phyloP scores from a whole-genome alignment of 2,329 filamentous ascomycete genomes.

The Fusarium sp. region DNA sequence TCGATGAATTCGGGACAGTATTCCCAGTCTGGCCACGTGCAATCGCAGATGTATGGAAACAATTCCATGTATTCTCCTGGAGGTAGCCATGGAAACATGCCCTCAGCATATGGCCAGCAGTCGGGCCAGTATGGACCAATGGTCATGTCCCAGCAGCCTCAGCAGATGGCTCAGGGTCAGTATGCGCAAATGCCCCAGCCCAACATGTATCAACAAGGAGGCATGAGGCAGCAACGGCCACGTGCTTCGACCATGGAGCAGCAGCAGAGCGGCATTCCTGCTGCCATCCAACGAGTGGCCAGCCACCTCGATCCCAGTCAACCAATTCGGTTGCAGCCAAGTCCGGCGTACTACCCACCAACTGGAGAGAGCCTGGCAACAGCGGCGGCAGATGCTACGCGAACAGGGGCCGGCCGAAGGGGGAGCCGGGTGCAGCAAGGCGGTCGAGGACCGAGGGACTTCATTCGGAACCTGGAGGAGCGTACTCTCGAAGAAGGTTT shows the following conservation, averaged over 20 bases:
- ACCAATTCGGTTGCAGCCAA: slow-evolving; percentile 93
- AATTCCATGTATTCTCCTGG: slow-evolving; percentile 81
- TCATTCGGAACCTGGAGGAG: slow-evolving; percentile 95
- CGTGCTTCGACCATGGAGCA: slow-evolving; percentile 97
- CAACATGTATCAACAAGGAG: slow-evolving; percentile 71
- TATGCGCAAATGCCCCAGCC: slow-evolving; percentile 67
- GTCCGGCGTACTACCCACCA: slow-evolving; percentile 96
- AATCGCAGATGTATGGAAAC: slow-evolving; percentile 81
- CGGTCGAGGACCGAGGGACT: slow-evolving; percentile 78
- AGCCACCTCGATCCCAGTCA: slow-evolving; percentile 95
- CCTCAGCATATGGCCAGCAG: slow-evolving; percentile 83
- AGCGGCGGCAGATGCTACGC: slow-evolving; percentile 65
- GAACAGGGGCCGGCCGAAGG: slow-evolving; percentile 72
- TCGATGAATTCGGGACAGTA: slow-evolving; percentile 61
- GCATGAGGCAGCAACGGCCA: slow-evolving; percentile 79
- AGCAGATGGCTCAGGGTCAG: slow-evolving; percentile 73
- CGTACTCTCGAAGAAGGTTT: slow-evolving; percentile 94
- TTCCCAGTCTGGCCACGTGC: slow-evolving; percentile 56
- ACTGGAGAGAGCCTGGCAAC: slow-evolving; percentile 80
- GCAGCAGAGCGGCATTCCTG: slow-evolving; percentile 90
- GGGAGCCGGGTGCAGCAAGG: slow-evolving; percentile 77
- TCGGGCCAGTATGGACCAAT: slow-evolving; percentile 78
- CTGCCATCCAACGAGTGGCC: slow-evolving; percentile 91
- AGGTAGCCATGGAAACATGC: slow-evolving; percentile 57
- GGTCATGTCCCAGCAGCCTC: slow-evolving; percentile 73